phyloP scores from a whole-genome alignment of 202 grass and related monocot genomes.

The Setaria viridis region DNA sequence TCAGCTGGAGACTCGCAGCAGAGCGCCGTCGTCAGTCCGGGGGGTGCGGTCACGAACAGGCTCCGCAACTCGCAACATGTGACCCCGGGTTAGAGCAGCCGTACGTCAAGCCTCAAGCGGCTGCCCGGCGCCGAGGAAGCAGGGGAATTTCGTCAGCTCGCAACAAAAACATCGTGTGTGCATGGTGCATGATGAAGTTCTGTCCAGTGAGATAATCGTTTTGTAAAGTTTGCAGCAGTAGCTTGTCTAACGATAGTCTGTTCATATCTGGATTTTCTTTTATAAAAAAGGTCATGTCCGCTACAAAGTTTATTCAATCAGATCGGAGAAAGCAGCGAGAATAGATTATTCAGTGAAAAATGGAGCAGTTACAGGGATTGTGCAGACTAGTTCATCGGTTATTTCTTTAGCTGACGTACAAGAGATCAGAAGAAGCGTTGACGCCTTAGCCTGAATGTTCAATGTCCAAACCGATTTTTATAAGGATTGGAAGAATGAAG shows the following conservation, averaged over 20 bases:
- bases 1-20: slow-evolving; percentile 41
- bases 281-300: not conserved
- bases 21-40: not conserved
- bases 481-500: not conserved
- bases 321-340: not conserved
- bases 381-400: not conserved
- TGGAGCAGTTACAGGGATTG: not conserved
- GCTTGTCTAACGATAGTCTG: not conserved
- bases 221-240: not conserved
- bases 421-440: slow-evolving; percentile 6
- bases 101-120: slow-evolving; percentile 41
- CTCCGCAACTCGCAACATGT: slow-evolving; percentile 39
- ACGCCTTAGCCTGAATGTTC: not conserved
- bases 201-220: not conserved
- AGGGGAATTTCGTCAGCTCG: slow-evolving; percentile 14
- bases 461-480: not conserved
- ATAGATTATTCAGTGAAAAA: not conserved
- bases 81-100: slow-evolving; percentile 20
- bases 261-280: not conserved
- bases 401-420: slow-evolving; percentile 24
- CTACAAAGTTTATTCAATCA: not conserved
- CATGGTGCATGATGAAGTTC: not conserved
- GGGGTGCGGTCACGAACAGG: slow-evolving; percentile 9
- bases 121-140: slow-evolving; percentile 38
- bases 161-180: not conserved